Evolutionary conservation across 2,329 filamentous ascomycete species (phyloP), one percentile per base, ranked within the genome.

Genomic region (Phialophora macrospora): DNA sequence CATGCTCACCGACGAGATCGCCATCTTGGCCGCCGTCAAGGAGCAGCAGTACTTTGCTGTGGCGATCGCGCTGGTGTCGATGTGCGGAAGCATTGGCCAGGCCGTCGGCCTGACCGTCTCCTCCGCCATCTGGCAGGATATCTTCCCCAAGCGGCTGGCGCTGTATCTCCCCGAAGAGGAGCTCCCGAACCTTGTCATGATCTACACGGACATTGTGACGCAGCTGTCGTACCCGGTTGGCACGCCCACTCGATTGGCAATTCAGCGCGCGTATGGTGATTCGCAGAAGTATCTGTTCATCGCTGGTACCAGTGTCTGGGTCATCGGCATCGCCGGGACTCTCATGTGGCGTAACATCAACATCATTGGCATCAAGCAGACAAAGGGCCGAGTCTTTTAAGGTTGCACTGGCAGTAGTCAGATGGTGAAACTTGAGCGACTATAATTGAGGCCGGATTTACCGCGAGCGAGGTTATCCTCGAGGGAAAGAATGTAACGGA

Each of bases 51-150:
- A 41, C 34, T 41, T 41, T 41, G 34, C 34, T 4, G 34, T 41
- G 0, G 34, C 34, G 4, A 41, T 41, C 34, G 34, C 34, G 34
- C 34, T 41, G 34, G 34, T 41, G 14, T 41, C 34, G 17, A 78
- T 88, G 26, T 84, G 85, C 62, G 77, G 79, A 54, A 81, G 79
- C 63, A 78, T 87, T 14, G 86, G 85, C 22, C 78, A 77, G 14
- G 82, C 84, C 3, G 75, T 85, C 12, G 85, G 84, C 2, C 76
- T 75, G 3, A 81, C 85, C 4, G 80, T 88, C 46, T 78, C 85
- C 1, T 79, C 79, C 0, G 85, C 85, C 26, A 85, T 88, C 68
- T 88, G 85, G 85, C 84, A 80, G 0, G 78, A 80, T 60, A 80
- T 82, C 1, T 83, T 88, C 73, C 80, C 79, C 24, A 41, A 62